These are phyloP conservation scores for Teunomyces stri DNA, from an alignment of 805 yeast genomes.

Conservation along the genomic window DNA sequence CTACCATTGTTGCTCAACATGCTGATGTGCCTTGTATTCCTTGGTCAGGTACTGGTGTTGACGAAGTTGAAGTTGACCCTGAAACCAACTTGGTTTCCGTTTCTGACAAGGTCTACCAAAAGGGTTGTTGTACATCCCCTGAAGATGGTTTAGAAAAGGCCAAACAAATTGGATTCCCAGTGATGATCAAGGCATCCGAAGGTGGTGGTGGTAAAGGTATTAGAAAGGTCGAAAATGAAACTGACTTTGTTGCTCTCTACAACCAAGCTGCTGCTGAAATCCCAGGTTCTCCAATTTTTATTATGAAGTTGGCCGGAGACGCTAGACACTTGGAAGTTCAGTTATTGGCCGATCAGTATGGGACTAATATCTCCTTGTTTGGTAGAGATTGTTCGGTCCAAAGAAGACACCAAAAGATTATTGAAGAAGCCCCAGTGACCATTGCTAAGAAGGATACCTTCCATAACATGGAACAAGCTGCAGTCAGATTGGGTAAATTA, in stretches of 20 bases:
- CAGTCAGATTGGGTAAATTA: conserved; percentile 91
- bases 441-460: conserved; percentile 86
- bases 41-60: conserved; percentile 99
- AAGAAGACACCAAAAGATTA: conserved; percentile 98
- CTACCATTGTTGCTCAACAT: conserved; percentile 98
- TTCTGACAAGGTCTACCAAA: conserved; percentile 72
- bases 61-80: conserved; percentile 67
- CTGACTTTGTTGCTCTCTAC: conserved; percentile 72
- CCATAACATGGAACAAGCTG: conserved; percentile 91
- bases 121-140: conserved; percentile 85
- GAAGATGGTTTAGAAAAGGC: conserved; percentile 90
- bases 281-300: conserved; percentile 98
- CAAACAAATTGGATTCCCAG: conserved; percentile 89
- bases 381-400: conserved; percentile 99
- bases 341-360: conserved; percentile 95
- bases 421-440: conserved; percentile 99
- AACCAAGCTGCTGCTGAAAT: conserved; percentile 96
- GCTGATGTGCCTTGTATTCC: conserved; percentile 98
- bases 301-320: conserved; percentile 95
- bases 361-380: conserved; percentile 93
- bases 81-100: conserved; percentile 83
- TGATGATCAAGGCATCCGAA: conserved; percentile 98
- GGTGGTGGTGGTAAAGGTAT: conserved; percentile 99
- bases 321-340: conserved; percentile 99
- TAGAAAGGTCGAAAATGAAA: conserved; percentile 87